These are phyloP conservation scores for Pichia kudriavzevii DNA, from an alignment of 1,139 yeast genomes.

Conservation along the genomic window DNA sequence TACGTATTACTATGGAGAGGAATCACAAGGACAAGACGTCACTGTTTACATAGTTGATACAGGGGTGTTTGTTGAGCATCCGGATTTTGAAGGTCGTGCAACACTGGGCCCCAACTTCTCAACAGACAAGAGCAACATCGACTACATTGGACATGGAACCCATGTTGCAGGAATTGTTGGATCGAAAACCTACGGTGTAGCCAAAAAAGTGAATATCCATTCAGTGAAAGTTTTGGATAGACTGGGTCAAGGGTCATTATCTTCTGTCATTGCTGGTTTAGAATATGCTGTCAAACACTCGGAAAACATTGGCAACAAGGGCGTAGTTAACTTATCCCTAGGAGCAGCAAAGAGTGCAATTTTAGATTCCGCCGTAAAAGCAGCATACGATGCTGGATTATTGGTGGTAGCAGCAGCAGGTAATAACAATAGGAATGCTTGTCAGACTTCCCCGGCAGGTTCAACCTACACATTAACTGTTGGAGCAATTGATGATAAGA, in stretches of 20 bases:
- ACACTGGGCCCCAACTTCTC: conserved; percentile 42
- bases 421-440: conserved; percentile 69
- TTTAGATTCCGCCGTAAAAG: conserved; percentile 65
- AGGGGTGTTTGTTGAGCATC: conserved; percentile 41
- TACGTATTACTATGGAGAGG: conserved; percentile 38
- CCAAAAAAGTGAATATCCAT: conserved; percentile 55
- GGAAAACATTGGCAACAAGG: conserved; percentile 29
- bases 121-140: conserved; percentile 30
- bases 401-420: conserved; percentile 89
- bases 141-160: conserved; percentile 59
- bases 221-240: conserved; percentile 66
- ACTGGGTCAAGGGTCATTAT: conserved; percentile 59
- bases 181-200: conserved; percentile 69
- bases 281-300: conserved; percentile 62
- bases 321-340: conserved; percentile 73
- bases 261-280: conserved; percentile 62
- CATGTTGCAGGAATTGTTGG: conserved; percentile 92
- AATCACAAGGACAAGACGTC: conserved; percentile 44
- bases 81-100: conserved; percentile 48
- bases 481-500: conserved; percentile 75
- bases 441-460: conserved; percentile 48
- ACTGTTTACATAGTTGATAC: conserved; percentile 79
- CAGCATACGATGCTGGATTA: conserved; percentile 62
- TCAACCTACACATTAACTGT: conserved; percentile 67
- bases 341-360: conserved; percentile 64